Base-by-base conservation (phyloP, 2,329 filamentous ascomycete genomes). In the Aspergillus niger region DNA sequence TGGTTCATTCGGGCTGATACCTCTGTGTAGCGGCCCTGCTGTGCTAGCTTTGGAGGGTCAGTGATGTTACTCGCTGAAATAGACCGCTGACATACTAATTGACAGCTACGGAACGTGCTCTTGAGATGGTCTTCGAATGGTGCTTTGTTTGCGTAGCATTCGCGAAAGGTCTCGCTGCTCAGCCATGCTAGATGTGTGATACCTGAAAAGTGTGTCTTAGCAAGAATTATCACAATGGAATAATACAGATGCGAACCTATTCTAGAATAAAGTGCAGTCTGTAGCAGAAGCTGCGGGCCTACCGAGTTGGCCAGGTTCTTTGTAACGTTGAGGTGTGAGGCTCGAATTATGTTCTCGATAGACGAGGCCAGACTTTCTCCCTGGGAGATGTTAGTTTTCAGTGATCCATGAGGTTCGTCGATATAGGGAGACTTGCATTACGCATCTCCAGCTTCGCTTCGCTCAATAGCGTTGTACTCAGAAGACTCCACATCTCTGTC, bases 391-490 rank as follows among this genome's bases (percentile, higher is more conserved):
- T 74, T 54, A 73, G 20, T 58, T 57, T 67, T 38, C 4, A 6
- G 11, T 6, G 5, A 36, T 13, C 1, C 32, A 13, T 36, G 15
- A 8, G 1, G 36, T 32, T 24, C 7, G 44, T 32, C 49, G n/a
- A 38, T 20, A 13, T 38, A 2, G 8, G 13, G n/a, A 28, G 26
- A 70, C 89, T 83, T 77, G 92, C 92, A 69, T 88, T 89, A 57
- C 86, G 83, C 59, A 97, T 82, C 20, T 86, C 86, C 44, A 96
- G 79, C 72, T 93, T 96, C 2, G 92, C 91, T 75, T 98, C 93
- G 67, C 89, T 92, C 56, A 97, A 81, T 13, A 97, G 80, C 1
- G 92, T 91, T 2, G 91, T 92, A 71, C 90, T 92, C 79, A 94
- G 87, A 2, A 97, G 79, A 55, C 88, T 87, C 86, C 91, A 95